Evolutionary conservation across 192 early-diverging fungal species (phyloP), one percentile per base, ranked within the genome.

Genomic region (Linnemannia elongata): DNA sequence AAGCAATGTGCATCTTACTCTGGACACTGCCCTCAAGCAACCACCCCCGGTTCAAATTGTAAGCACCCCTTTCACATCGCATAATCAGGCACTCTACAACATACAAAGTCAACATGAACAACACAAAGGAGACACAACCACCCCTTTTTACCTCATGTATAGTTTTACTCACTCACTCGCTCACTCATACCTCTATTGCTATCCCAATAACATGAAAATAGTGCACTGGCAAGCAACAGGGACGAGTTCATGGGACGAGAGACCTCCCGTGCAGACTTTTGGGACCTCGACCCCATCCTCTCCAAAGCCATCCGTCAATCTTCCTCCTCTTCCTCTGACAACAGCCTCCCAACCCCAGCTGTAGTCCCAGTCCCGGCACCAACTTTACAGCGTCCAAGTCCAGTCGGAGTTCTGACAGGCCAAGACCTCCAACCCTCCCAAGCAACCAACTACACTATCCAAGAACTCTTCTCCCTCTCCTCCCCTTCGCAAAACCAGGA

Each of bases 221-320:
- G 91, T 77, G 82, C 89, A 7, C 90, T 92, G 47, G 90, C 89
- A 9, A 88, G 85, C 63, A 92, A 92, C 63, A 74, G 91, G 57
- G 91, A 92, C 75, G 91, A 92, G 76, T 88, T 76, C 60, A 71
- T 92, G 27, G 45, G 35, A 66, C 80, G 91, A 38, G 74, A 82
- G 27, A 87, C 91, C 2, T 69, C 89, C 15, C 79, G 72, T 22
- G 91, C 90, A 0, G 70, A 81, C 18, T 89, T 90, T 52, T 92
- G 91, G 91, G 85, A 87, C n/a, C 27, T 87, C 1, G 74, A 80
- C 27, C 60, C 79, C 4, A 54, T 87, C 22, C 63, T 87, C 0
- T 0, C 3, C 52, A 33, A 47, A 18, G 24, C 9, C 33, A 72
- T 45, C 22, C 17, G 13, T 0, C 39, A 42, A 57, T 72, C 47